A percentile compares a stretch with the other conserved stretches of the same genome.
Conservation (phyloP, 2,329 filamentous ascomycete genomes). For the Ustilaginoidea virens region DNA sequence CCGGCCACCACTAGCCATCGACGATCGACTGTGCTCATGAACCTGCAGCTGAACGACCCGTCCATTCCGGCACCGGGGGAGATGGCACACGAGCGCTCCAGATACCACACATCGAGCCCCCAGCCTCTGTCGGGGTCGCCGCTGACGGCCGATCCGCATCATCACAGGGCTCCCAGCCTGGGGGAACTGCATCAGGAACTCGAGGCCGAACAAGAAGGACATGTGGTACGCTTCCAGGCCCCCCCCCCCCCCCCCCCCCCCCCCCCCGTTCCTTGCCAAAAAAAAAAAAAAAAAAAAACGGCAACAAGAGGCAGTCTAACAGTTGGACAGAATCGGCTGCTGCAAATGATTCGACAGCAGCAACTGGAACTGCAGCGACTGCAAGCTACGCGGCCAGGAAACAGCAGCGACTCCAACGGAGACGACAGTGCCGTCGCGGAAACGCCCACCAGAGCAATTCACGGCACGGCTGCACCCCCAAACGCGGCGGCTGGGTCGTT, state of each 20-base stretch:
- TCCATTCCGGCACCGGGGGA: conserved; percentile 52
- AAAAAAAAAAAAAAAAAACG: no score
- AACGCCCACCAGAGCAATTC: conserved; percentile 28
- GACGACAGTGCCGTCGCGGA: conserved; percentile 32
- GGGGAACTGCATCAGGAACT: conserved; percentile 68
- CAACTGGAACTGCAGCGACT: conserved; percentile 54
- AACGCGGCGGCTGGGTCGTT: conserved; percentile 21
- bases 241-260: not conserved
- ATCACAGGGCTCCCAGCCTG: conserved; percentile 53
- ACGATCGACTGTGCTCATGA: conserved; percentile 56
- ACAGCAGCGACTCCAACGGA: conserved; percentile 22
- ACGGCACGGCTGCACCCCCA: conserved; percentile 11
- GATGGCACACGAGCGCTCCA: conserved; percentile 35
- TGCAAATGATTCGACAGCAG: conserved; percentile 62
- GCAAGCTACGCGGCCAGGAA: conserved; percentile 27
- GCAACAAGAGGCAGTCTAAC: conserved; percentile 1
- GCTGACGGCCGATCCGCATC: conserved; percentile 37
- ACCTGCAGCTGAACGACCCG: conserved; percentile 59
- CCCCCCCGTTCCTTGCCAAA: no score
- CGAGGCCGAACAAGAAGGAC: conserved; percentile 64
- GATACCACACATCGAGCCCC: conserved; percentile 21
- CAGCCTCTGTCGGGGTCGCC: conserved; percentile 33
- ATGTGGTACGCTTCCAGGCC: conserved; percentile 39
- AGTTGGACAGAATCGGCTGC: conserved; percentile 47
- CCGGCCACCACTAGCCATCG: conserved; percentile 38